Conservation (phyloP, 257 asterid genomes). For the Solanum chilense region DNA sequence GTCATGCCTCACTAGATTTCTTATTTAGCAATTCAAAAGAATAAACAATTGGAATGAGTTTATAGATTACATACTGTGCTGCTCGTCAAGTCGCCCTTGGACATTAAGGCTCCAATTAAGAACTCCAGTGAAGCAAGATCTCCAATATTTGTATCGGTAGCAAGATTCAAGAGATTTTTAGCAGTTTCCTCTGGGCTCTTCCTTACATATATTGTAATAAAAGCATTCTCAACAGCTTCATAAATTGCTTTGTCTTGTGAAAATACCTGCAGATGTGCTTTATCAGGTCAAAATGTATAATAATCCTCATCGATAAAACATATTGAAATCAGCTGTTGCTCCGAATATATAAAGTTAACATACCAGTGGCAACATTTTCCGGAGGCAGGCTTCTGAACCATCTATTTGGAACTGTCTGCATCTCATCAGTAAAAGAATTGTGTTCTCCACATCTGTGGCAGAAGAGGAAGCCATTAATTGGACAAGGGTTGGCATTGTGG, state of each 20-base stretch:
- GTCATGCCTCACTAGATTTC: background rate
- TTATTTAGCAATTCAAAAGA: background rate
- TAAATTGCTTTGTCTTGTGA: slow-evolving; percentile 90
- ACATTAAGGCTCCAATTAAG: slow-evolving; percentile 67
- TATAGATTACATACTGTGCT: slow-evolving; percentile 48
- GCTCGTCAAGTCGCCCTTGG: slow-evolving; percentile 77
- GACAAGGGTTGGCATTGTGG: slow-evolving; percentile 73
- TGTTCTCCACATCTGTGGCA: slow-evolving; percentile 86
- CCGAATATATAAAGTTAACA: background rate
- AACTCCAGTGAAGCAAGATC: slow-evolving; percentile 91
- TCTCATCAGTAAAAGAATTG: slow-evolving; percentile 93
- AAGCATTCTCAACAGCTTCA: slow-evolving; percentile 98
- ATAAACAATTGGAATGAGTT: background rate
- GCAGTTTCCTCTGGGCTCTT: slow-evolving; percentile 82
- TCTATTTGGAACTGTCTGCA: slow-evolving; percentile 92
- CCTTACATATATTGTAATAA: slow-evolving; percentile 65
- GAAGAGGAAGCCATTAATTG: slow-evolving; percentile 98
- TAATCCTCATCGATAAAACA: background rate
- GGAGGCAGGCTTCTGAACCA: slow-evolving; percentile 86
- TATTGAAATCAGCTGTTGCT: background rate
- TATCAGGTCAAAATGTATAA: slow-evolving; percentile 1
- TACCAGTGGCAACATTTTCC: slow-evolving; percentile 99
- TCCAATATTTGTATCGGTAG: slow-evolving; percentile 83
- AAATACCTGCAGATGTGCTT: slow-evolving; percentile 48
- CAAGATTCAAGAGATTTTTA: slow-evolving; percentile 78